Evolutionary conservation across 305 asterid genomes (phyloP).

Genomic region (Petunia hybrid): DNA sequence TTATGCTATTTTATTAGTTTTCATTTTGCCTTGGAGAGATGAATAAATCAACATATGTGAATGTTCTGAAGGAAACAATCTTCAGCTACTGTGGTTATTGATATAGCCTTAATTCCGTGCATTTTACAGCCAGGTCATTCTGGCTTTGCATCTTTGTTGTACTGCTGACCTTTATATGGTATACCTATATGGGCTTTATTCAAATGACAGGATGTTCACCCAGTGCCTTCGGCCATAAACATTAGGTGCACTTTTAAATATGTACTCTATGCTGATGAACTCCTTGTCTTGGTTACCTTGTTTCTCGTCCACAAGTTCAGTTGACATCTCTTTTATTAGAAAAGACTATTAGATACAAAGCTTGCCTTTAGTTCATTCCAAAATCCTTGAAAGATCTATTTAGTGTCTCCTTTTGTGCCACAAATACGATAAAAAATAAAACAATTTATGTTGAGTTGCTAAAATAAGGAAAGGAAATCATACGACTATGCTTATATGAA

Average conservation of each 20-base stretch:
- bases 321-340: neutral
- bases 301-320: neutral
- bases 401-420: neutral
- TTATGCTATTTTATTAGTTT: constrained; percentile 1
- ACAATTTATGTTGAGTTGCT: neutral
- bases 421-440: neutral
- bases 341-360: neutral
- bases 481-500: neutral
- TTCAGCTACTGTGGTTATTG: neutral
- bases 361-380: constrained; percentile 12
- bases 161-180: neutral
- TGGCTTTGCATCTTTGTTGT: constrained; percentile 23
- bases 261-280: neutral
- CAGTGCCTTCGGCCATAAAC: neutral
- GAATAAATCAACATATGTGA: neutral
- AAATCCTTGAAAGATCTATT: constrained; percentile 1
- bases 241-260: neutral
- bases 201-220: constrained; percentile 16
- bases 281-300: neutral
- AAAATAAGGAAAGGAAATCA: neutral
- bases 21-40: neutral
- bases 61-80: neutral
- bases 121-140: neutral
- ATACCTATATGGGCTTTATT: neutral
- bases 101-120: neutral